Evolutionary conservation across 805 yeast species (phyloP), one percentile per base, ranked within the genome.

Genomic region (Kregervanrija delftensis): DNA sequence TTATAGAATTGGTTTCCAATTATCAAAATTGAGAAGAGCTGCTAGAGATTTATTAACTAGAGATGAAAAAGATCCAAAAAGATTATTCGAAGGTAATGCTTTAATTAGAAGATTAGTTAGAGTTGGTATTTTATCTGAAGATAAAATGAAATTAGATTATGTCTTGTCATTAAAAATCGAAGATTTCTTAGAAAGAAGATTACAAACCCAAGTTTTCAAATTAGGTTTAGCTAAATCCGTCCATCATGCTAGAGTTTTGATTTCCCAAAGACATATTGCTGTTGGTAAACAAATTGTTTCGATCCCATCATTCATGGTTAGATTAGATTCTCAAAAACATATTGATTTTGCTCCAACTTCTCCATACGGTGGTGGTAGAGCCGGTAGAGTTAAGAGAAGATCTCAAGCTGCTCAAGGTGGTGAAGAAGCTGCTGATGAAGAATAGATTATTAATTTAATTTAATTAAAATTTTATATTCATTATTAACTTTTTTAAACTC

Each of bases 321-420:
- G 99, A 82, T 86, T 93, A 72, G 99, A 93, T 80, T 90, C 99
- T 61, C 99, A 93, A 79, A 93, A 93, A 86, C 98, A 93, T 89
- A 88, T 93, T 77, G 98, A 93, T 83, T 93, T 91, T 67, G 95
- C 99, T 66, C 85, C 93, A 72, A 88, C 87, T 73, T 93, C 99
- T 61, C 99, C 99, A 74, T 91, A 87, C 90, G 99, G 99, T 75
- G 99, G 99, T 79, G 99, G 96, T 65, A 91, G 99, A 81, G 95
- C 99, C 64, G 99, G 99, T 74, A 93, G 99, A 83, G 96, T 88
- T 69, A 95, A 93, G 84, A 88, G 98, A 85, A 87, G 80, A 76
- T 81, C 85, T 82, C 80, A 73, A 68, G 74, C 68, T 65, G 76
- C 78, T 72, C 76, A 71, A 60, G 74, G 68, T 57, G 91, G 73